Base-by-base conservation (phyloP, 192 early-diverging fungal genomes). In the Paraglomus brasilianum region DNA sequence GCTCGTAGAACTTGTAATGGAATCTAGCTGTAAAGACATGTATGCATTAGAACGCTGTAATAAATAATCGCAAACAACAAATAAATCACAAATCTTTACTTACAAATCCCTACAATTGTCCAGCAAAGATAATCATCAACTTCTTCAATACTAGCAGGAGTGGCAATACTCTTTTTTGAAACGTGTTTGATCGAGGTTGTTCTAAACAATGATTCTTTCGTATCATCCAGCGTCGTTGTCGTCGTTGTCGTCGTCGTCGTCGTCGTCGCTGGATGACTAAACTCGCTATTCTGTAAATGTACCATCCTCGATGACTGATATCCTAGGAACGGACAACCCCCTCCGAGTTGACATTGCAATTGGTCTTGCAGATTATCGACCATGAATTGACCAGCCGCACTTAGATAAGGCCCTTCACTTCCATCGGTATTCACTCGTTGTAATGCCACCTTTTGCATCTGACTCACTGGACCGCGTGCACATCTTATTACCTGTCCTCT, bases 401-500 rank as follows among this genome's bases (percentile, higher is more conserved):
- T 82, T 15, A 84, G 47, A 57, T 82, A 84, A 9, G 74, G 44
- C 0, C 70, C 61, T 13, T 75, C 72, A 45, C 72, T 40, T n/a
- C 45, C 47, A 15, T 58, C 69, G 0, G 81, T 74, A 36, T 80
- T 71, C 10, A 70, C 58, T 3, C 75, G 66, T 77, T 81, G 76
- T 24, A 92, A 78, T 17, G 91, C 89, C 19, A 93, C 78, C 75
- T 93, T 93, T 75, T 93, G 91, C 91, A 93, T 91, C 77, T 93
- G 91, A 69, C 89, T 89, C 50, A 93, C 85, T 8, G 89, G 87
- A 5, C 88, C 89, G 59, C 74, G 75, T 2, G 88, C 87, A 58
- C 79, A 75, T 55, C 82, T 76, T 22, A 85, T 82, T 45, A 91
- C 83, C 1, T 84, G 79, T 3, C 88, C 88, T 51, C 89, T 89